Evolutionary conservation across 306 rosid species (phyloP).

Genomic region (Cajanus cajan): DNA sequence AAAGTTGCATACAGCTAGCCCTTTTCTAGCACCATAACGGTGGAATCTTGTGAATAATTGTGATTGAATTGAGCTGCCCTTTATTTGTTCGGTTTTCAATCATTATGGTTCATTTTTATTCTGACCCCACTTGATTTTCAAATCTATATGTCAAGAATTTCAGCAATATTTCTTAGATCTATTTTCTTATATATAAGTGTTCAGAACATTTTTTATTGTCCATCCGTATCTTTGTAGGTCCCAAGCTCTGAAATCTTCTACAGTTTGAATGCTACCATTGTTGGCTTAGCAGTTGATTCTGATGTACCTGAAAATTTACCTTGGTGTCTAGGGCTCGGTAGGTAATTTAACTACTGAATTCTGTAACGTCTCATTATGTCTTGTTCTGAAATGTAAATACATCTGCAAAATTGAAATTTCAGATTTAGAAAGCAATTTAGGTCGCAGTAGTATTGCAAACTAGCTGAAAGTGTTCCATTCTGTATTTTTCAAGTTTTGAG

Average conservation of each 20-base stretch:
- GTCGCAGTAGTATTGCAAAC: not conserved
- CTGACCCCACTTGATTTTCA: not conserved
- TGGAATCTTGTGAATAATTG: not conserved
- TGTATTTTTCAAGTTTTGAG: not conserved
- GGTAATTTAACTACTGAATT: slow-evolving; percentile 30
- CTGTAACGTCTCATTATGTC: not conserved
- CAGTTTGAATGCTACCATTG: slow-evolving; percentile 80
- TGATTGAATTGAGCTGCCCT: not conserved
- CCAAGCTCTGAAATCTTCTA: slow-evolving; percentile 63
- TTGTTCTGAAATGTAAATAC: not conserved
- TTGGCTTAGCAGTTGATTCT: slow-evolving; percentile 81
- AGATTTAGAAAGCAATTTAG: slow-evolving; percentile 4
- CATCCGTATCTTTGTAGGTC: slow-evolving; percentile 51
- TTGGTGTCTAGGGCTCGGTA: slow-evolving; percentile 92
- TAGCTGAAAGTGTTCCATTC: not conserved
- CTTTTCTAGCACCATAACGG: not conserved
- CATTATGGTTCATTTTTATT: slow-evolving; percentile 18
- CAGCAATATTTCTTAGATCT: not conserved
- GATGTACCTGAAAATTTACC: slow-evolving; percentile 55
- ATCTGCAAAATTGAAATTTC: not conserved
- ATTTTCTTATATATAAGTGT: not conserved
- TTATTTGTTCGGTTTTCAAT: slow-evolving; percentile 13
- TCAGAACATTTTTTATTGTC: not conserved
- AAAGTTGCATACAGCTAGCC: not conserved
- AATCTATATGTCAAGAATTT: not conserved